Percentiles rank a stretch among this genome's conserved stretches.
Evolutionary conservation across 2,329 filamentous ascomycete genomes (phyloP).

Genomic region (Thielaviopsis cerberus): DNA sequence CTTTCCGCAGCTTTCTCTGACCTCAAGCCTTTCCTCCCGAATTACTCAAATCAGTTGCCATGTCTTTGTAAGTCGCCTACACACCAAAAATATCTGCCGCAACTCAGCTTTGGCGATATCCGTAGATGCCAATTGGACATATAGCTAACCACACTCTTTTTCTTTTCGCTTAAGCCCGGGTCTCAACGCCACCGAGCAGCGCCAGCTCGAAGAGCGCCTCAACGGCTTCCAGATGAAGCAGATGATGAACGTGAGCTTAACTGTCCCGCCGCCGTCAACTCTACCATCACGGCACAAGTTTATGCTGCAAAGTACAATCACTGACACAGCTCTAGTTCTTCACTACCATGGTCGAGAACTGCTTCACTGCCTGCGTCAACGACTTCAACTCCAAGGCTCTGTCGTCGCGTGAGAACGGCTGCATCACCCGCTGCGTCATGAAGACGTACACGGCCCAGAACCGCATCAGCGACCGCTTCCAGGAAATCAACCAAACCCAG

Average conservation of each 20-base stretch:
- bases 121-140: neutral
- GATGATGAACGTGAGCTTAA: slow-evolving; percentile 74
- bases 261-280: slow-evolving; percentile 7
- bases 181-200: slow-evolving; percentile 46
- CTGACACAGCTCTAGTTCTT: slow-evolving; percentile 32
- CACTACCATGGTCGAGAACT: slow-evolving; percentile 58
- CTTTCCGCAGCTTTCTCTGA: neutral
- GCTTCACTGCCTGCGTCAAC: slow-evolving; percentile 93
- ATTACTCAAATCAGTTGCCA: slow-evolving; percentile 1
- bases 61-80: slow-evolving; percentile 10
- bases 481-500: slow-evolving; percentile 46
- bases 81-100: neutral
- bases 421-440: slow-evolving; percentile 84
- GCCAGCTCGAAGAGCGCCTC: slow-evolving; percentile 84
- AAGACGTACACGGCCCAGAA: slow-evolving; percentile 89
- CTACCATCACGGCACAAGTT: neutral
- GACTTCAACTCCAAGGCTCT: slow-evolving; percentile 97
- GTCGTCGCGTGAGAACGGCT: slow-evolving; percentile 70
- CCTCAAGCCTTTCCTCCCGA: neutral
- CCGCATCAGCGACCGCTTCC: slow-evolving; percentile 79
- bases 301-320: too few relatives aligned
- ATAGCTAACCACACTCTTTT: neutral
- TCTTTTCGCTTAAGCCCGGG: slow-evolving; percentile 10
- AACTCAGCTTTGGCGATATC: neutral
- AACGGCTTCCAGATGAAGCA: slow-evolving; percentile 98